Conservation (phyloP, 805 yeast genomes). For the Kuraishia borneana region DNA sequence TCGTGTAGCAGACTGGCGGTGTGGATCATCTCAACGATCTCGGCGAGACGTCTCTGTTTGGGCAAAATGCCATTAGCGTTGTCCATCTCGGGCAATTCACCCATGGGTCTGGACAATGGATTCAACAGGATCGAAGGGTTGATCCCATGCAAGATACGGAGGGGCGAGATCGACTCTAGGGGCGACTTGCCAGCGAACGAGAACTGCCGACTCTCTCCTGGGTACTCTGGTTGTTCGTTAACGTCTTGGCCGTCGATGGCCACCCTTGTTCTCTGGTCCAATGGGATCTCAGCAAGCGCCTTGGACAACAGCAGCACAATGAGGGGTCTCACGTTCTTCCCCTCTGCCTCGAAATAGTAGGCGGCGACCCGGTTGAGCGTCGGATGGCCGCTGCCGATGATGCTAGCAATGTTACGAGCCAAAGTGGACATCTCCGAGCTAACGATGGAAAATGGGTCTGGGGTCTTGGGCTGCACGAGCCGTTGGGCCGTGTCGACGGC, state of each 20-base stretch:
- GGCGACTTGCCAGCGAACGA: conserved; percentile 51
- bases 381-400: conserved; percentile 92
- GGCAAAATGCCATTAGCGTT: conserved; percentile 74
- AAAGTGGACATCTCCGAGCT: conserved; percentile 86
- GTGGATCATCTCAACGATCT: conserved; percentile 96
- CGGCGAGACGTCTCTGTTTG: conserved; percentile 90
- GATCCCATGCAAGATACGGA: conserved; percentile 78
- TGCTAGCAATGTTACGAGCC: conserved; percentile 75
- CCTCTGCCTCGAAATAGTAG: conserved; percentile 92
- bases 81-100: conserved; percentile 42
- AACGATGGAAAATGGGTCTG: conserved; percentile 85
- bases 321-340: conserved; percentile 89
- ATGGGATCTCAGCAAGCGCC: conserved; percentile 69
- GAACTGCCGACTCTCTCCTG: conserved; percentile 42
- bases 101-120: conserved; percentile 77
- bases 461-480: conserved; percentile 52
- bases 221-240: conserved; percentile 50
- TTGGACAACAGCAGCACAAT: conserved; percentile 76
- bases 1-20: conserved; percentile 94
- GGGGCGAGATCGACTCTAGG: conserved; percentile 63
- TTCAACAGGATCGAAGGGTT: conserved; percentile 75
- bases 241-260: conserved; percentile 54
- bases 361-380: conserved; percentile 85
- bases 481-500: conserved; percentile 68
- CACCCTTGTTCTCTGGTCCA: conserved; percentile 51